Conservation (phyloP, 345 rosid species). For the Arabis alpina region DNA sequence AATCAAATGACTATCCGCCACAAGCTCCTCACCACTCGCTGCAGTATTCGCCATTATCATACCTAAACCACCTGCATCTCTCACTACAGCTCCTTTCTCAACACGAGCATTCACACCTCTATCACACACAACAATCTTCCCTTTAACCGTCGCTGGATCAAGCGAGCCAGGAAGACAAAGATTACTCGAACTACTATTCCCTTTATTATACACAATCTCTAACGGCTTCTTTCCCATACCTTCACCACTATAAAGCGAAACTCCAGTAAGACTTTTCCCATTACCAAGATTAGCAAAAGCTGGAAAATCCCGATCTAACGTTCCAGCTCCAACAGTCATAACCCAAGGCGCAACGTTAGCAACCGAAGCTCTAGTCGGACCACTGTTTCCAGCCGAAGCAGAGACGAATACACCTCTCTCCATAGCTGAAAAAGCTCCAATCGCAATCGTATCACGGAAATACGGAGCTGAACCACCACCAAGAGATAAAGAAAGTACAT, state of each 20-base stretch:
- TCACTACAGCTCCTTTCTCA: slow-evolving; percentile 79
- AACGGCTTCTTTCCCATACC: slow-evolving; percentile 62
- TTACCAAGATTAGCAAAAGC: slow-evolving; percentile 70
- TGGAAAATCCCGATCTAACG: slow-evolving; percentile 82
- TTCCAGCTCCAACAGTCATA: slow-evolving; percentile 91
- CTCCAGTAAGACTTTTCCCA: slow-evolving; percentile 54
- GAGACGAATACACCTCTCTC: slow-evolving; percentile 84
- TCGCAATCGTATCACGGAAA: slow-evolving; percentile 65
- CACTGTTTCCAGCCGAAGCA: slow-evolving; percentile 84
- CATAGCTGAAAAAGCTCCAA: slow-evolving; percentile 74
- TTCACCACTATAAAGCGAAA: slow-evolving; percentile 72
- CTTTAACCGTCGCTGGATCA: slow-evolving; percentile 55
- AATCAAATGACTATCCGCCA: slow-evolving; percentile 81
- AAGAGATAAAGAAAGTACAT: slow-evolving; percentile 83
- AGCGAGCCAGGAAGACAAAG: slow-evolving; percentile 82
- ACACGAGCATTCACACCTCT: slow-evolving; percentile 77
- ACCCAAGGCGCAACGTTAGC: slow-evolving; percentile 96
- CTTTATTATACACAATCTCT: slow-evolving; percentile 59
- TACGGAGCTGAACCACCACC: slow-evolving; percentile 78
- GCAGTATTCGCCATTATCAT: slow-evolving; percentile 84
- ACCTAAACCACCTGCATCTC: slow-evolving; percentile 80
- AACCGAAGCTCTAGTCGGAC: slow-evolving; percentile 59
- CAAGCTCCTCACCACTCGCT: slow-evolving; percentile 68
- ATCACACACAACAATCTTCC: slow-evolving; percentile 83
- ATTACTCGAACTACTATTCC: slow-evolving; percentile 48